Percentiles rank a stretch among this genome's conserved stretches.
Evolutionary conservation across 2,329 filamentous ascomycete species (phyloP).

Genomic region (Cordyceps militaris): DNA sequence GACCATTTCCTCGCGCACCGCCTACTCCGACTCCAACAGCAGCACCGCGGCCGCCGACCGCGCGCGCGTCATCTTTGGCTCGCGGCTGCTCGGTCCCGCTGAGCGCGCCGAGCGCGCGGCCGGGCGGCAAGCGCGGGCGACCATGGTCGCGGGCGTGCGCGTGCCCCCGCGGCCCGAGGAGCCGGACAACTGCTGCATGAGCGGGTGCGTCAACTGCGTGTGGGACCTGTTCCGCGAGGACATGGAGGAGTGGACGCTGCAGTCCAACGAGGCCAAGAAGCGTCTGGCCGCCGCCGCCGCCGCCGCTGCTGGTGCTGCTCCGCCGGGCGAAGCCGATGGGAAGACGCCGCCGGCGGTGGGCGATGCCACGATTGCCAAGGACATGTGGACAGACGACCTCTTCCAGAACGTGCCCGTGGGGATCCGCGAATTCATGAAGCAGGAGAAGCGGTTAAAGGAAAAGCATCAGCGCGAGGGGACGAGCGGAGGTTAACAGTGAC

Average conservation of each 20-base stretch:
- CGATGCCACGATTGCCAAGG: slow-evolving; percentile 37
- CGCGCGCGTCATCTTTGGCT: slow-evolving; percentile 71
- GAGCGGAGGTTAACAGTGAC: slow-evolving; percentile 30
- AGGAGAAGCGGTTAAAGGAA: slow-evolving; percentile 81
- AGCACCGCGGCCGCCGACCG: slow-evolving; percentile 39
- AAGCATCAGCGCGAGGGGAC: slow-evolving; percentile 57
- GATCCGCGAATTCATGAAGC: slow-evolving; percentile 95
- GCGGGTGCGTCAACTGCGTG: slow-evolving; percentile 93
- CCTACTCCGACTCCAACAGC: slow-evolving; percentile 7
- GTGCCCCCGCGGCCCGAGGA: slow-evolving; percentile 81
- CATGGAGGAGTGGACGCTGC: slow-evolving; percentile 76
- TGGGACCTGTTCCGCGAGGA: slow-evolving; percentile 92
- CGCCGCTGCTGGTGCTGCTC: slow-evolving; percentile 18
- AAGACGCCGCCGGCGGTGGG: slow-evolving; percentile 8
- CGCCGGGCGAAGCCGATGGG: slow-evolving; percentile 60
- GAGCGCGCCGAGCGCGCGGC: slow-evolving; percentile 57
- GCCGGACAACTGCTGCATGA: slow-evolving; percentile 99
- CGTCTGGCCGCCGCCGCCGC: slow-evolving; percentile 31
- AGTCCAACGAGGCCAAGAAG: slow-evolving; percentile 55
- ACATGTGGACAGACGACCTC: slow-evolving; percentile 57
- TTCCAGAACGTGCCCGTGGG: slow-evolving; percentile 82
- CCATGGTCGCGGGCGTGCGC: slow-evolving; percentile 66
- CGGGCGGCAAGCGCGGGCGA: slow-evolving; percentile 51
- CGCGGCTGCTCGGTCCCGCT: slow-evolving; percentile 65
- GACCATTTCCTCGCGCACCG: slow-evolving; percentile 5